phyloP scores from a whole-genome alignment of 352 stramenopile genomes.

The Aphanomyces euteiches region DNA sequence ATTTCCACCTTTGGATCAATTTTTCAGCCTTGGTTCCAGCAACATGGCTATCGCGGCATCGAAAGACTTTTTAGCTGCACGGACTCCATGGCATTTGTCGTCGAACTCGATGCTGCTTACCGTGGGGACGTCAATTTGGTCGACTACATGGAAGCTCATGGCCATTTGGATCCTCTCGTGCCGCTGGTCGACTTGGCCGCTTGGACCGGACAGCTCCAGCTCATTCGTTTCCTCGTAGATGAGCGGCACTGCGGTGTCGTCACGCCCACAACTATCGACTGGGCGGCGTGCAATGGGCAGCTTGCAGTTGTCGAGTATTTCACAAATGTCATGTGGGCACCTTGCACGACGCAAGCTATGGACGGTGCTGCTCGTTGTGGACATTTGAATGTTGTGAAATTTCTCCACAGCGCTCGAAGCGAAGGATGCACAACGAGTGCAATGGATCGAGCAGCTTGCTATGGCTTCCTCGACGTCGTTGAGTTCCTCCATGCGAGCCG shows the following conservation, averaged over 20 bases:
- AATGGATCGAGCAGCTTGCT: constrained; percentile 32
- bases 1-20: not conserved
- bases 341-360: constrained; percentile 9
- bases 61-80: not conserved
- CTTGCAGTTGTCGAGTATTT: constrained; percentile 8
- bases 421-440: constrained; percentile 16
- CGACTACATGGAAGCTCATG: not conserved
- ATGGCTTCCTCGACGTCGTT: constrained; percentile 28
- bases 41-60: not conserved
- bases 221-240: not conserved
- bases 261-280: constrained; percentile 15
- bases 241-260: not conserved
- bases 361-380: constrained; percentile 13
- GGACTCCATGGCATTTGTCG: not conserved
- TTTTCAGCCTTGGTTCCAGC: not conserved
- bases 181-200: constrained; percentile 13
- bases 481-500: constrained; percentile 28
- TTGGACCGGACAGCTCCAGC: not conserved
- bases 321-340: not conserved
- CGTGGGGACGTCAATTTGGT: not conserved
- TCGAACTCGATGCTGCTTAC: constrained; percentile 1
- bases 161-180: constrained; percentile 1
- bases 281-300: constrained; percentile 10
- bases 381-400: constrained; percentile 17
- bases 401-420: not conserved